Evolutionary conservation across 2,329 filamentous ascomycete genomes (phyloP), one percentile per base, ranked within the genome.

Genomic region (Pseudogymnoascus pannorum): DNA sequence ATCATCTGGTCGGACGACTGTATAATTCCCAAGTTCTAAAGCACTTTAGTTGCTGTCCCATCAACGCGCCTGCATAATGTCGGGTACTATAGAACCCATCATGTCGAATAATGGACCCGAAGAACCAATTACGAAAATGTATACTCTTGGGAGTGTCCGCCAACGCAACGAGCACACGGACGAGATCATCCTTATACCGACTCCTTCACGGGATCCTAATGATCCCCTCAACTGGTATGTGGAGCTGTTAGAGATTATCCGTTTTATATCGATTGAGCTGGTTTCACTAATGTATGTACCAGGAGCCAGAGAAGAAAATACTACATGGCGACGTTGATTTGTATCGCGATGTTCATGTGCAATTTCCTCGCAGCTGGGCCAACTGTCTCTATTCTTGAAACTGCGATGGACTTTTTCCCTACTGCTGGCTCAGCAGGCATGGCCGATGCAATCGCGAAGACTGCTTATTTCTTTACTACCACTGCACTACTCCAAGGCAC

Each of bases 191-290:
- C 61, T 71, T 16, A 66, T 72, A 26, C 70, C 70, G 29, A 66
- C 66, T 11, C 73, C 73, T 4, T 72, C 69, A 31, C 63, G 68
- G 6, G 72, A 75, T 63, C 72, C 71, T 5, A 71, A 75, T 33
- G 73, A 74, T 63, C 73, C 73, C 3, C 62, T 75, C 8, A 75
- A 75, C 57, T 74, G 73, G 72, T 63, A 40, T 31, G 40, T 42
- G 38, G 36, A 38, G 6, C 36, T 38, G 16, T 16, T 18, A 38
- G 11, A 38, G 9, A 20, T 35, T 5, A 24, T 7, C 26, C 9
- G 16, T 31, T 57, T 16, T 11, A 36, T 33, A 16, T 29, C 24
- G 9, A 35, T 42, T 20, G 7, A 58, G 12, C 18, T 22, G 5
- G 54, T 11, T 7, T 38, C 12, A 18, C 31, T 59, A 18, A 63